Evolutionary conservation across 1,284 basidiomycete species (phyloP).

Genomic region (Leccinum subspadiceum): DNA sequence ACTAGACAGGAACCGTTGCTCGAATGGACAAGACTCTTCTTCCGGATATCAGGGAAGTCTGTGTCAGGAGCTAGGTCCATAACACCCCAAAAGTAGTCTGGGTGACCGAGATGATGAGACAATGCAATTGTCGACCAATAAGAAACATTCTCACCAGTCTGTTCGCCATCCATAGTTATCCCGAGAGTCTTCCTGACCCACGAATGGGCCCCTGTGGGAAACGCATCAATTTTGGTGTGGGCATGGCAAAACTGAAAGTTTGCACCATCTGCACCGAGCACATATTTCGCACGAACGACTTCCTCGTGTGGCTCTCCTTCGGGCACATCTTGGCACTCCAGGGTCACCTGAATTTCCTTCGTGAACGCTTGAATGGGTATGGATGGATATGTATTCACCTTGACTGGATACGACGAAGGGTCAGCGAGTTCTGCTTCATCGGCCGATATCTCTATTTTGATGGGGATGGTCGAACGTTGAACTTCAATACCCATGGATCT

Average conservation of each 20-base stretch:
- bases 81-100: constrained; percentile 59
- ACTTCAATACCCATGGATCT: constrained; percentile 31
- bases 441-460: constrained; percentile 32
- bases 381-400: constrained; percentile 17
- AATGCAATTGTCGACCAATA: neutral
- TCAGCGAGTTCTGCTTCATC: constrained; percentile 32
- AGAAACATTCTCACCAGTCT: constrained; percentile 38
- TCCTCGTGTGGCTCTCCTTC: constrained; percentile 37
- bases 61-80: constrained; percentile 52
- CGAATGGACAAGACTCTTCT: constrained; percentile 56
- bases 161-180: constrained; percentile 57
- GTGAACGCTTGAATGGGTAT: constrained; percentile 1
- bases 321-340: constrained; percentile 32
- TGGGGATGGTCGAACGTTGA: constrained; percentile 35
- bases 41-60: constrained; percentile 63
- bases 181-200: constrained; percentile 56
- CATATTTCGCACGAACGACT: constrained; percentile 51
- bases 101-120: neutral
- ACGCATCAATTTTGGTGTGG: neutral
- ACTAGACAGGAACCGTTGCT: constrained; percentile 48
- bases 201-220: constrained; percentile 48
- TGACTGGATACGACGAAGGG: constrained; percentile 35
- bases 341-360: constrained; percentile 30
- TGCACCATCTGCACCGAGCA: constrained; percentile 54
- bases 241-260: neutral